These are phyloP conservation scores for Sesbania bispinosa DNA, from an alignment of 306 rosid species.

Conservation along the genomic window DNA sequence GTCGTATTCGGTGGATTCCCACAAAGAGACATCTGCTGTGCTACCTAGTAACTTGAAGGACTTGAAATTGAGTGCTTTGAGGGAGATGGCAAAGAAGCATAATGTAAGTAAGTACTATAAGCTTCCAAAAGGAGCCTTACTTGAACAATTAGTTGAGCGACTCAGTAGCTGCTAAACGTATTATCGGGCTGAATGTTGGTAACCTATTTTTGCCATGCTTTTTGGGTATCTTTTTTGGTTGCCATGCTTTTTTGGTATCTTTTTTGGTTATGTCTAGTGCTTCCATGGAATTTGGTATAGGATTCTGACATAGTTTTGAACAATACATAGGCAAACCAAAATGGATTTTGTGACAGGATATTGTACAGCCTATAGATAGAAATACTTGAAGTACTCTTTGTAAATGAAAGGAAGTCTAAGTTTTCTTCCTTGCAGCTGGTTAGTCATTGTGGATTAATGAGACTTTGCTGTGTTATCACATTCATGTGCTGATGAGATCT, in stretches of 20 bases:
- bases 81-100: conserved; percentile 34
- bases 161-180: conserved; percentile 26
- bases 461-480: neutral
- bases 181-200: conserved; percentile 14
- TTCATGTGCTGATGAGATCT: neutral
- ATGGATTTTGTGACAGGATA: conserved; percentile 27
- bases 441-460: conserved; percentile 9
- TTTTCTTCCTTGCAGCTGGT: conserved; percentile 28
- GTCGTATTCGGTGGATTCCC: conserved; percentile 15
- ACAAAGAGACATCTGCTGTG: neutral
- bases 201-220: conserved; percentile 9
- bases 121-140: conserved; percentile 32
- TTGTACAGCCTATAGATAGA: conserved; percentile 36
- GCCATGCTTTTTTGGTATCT: conserved; percentile 16
- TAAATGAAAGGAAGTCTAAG: conserved; percentile 36
- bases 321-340: conserved; percentile 22
- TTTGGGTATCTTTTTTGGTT: no score
- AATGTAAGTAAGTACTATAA: conserved; percentile 21
- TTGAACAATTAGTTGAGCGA: conserved; percentile 15
- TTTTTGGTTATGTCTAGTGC: neutral
- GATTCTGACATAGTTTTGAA: conserved; percentile 30
- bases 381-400: conserved; percentile 26
- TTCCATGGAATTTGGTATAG: conserved; percentile 21
- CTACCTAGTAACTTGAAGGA: neutral
- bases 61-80: conserved; percentile 28